Evolutionary conservation across 768 basidiomycete genomes (phyloP).

Genomic region (Neoboletus subvelutipes): DNA sequence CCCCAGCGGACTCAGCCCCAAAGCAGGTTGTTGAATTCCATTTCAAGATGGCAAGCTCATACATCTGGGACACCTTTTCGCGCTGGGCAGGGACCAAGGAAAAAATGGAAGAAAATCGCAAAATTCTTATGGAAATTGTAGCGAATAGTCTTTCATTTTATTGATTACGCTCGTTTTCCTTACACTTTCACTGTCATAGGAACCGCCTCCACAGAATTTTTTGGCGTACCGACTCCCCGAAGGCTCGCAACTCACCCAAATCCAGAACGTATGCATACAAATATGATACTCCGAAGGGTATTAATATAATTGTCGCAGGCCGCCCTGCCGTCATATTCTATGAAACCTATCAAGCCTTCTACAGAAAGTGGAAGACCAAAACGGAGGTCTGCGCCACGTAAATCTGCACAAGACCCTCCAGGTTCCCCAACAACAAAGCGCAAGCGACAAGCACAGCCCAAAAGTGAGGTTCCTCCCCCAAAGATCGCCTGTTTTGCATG

Average conservation of each 20-base stretch:
- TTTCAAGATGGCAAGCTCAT: constrained; percentile 46
- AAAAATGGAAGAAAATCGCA: constrained; percentile 49
- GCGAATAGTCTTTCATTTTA: neutral
- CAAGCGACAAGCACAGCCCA: constrained; percentile 38
- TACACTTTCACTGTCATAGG: constrained; percentile 29
- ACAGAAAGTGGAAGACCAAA: constrained; percentile 37
- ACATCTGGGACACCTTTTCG: constrained; percentile 57
- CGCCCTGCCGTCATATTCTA: constrained; percentile 45
- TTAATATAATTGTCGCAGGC: constrained; percentile 34
- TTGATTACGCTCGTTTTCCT: neutral
- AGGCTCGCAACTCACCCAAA: constrained; percentile 54
- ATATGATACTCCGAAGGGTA: neutral
- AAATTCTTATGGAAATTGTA: constrained; percentile 49
- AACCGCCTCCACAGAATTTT: constrained; percentile 46
- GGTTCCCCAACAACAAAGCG: constrained; percentile 38
- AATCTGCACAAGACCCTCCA: constrained; percentile 25
- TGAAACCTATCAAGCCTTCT: constrained; percentile 59
- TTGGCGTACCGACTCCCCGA: constrained; percentile 57
- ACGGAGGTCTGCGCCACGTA: constrained; percentile 36
- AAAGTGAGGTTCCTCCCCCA: constrained; percentile 36
- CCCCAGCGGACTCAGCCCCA: constrained; percentile 7
- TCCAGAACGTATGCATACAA: constrained; percentile 51
- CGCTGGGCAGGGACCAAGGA: constrained; percentile 62
- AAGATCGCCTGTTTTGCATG: constrained; percentile 59
- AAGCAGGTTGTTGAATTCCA: constrained; percentile 45